Conservation (phyloP, 192 early-diverging fungal genomes). For the Coemansia sp. region DNA sequence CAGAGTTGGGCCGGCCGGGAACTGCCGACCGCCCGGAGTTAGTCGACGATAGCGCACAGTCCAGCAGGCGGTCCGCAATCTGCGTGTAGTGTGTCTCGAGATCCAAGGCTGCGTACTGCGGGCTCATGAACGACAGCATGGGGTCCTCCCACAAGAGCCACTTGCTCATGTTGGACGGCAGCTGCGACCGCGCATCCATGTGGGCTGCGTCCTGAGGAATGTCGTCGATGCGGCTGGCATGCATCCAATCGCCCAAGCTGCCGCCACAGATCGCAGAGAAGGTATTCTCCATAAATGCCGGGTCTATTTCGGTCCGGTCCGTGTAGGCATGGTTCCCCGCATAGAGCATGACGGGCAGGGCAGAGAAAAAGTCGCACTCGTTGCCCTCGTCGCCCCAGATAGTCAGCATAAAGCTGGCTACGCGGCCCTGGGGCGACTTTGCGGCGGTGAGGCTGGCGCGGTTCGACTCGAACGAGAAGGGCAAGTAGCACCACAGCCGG, state of each 20-base stretch:
- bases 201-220: conserved; percentile 43
- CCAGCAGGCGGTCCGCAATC: conserved; percentile 55
- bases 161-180: conserved; percentile 75
- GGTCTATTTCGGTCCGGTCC: conserved; percentile 59
- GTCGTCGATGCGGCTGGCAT: conserved; percentile 58
- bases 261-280: conserved; percentile 82
- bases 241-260: conserved; percentile 72
- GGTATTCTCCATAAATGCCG: conserved; percentile 55
- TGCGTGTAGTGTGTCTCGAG: conserved; percentile 65
- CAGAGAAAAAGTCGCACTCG: conserved; percentile 83
- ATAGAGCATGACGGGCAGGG: conserved; percentile 74
- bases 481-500: conserved; percentile 76
- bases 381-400: conserved; percentile 92
- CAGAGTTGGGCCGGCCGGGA: background rate
- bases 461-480: conserved; percentile 75
- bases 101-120: conserved; percentile 70
- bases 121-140: conserved; percentile 70
- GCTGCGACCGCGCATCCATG: conserved; percentile 55
- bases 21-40: conserved; percentile 16
- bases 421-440: conserved; percentile 57
- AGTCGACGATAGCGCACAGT: conserved; percentile 44
- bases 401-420: conserved; percentile 77
- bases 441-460: conserved; percentile 70
- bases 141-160: conserved; percentile 87
- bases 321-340: conserved; percentile 78